Base-by-base conservation (phyloP, 306 rosid species). In the Aeschynomene evenia region DNA sequence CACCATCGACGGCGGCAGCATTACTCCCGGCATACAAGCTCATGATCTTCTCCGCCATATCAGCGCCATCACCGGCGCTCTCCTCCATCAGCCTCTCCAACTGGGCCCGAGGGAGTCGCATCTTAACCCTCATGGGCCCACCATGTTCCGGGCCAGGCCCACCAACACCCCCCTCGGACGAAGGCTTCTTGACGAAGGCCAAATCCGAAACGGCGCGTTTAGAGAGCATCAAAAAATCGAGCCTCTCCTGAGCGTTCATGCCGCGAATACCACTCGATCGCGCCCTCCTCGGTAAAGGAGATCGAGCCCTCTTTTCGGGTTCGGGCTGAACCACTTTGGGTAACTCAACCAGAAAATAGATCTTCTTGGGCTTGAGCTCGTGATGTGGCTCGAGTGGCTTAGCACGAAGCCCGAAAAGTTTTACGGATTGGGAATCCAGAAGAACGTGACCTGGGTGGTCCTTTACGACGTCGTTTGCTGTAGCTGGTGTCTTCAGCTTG, bases 161-260 rank as follows among this genome's bases (percentile, higher is more conserved):
- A 20, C 42, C 53, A 1, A 42, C 0, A 1, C 26, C 69, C 2
- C 81, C 23, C 0, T 50, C 11, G 5, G 83, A 26, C 0, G 53
- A 24, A 7, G 72, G 70, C 13, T 82, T 40, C 0, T n/a, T n/a
- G n/a, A 53, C 71, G 16, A 43, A 12, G 0, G 93, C 9, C 4
- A 92, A 19, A 69, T 87, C 96, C 0, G 98, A 92, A 65, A 81
- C 76, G 1, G 88, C 56, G 14, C 98, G 79, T 36, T 91, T 85
- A 0, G 96, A 88, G 4, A 92, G 54, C 96, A 87, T 87, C 69
- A 92, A 74, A 61, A 85, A 84, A 15, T 92, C 96, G 5, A 92
- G 96, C 63, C 92, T 83, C 50, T 89, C 98, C 68, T 74, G 80
- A 55, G 98, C 98, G 22, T 76, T 81, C 79, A 82, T 78, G 56